Base-by-base conservation (phyloP, 2,329 filamentous ascomycete genomes). In the Pseudocercospora fuligena region DNA sequence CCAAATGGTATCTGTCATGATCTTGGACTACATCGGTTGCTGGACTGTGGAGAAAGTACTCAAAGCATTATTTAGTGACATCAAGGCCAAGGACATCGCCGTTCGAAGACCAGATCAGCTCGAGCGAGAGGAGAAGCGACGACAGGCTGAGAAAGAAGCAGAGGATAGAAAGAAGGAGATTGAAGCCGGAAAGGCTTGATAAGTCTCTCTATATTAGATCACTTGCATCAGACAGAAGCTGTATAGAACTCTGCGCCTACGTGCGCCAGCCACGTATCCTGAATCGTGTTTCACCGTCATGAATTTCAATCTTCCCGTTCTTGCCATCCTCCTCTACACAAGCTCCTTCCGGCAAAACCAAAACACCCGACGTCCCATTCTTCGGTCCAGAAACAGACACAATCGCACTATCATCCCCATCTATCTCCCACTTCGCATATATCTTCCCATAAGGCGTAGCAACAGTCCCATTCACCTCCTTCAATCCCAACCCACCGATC, bases 71-170 rank as follows among this genome's bases (percentile, higher is more conserved):
- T 99, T 98, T 80, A 94, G 91, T 71, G 95, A 99, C 80, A 97
- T 92, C 82, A 89, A 89, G 71, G 93, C 95, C 1, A 94, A 97
- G 78, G 95, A 98, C 77, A 98, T 99, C 76, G 94, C 95, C 1
- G 84, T 91, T 61, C 87, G 95, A 69, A 85, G 95, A 65, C 89
- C 91, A 3, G 95, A 99, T 77, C 95, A 99, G 85, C 82, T 97
- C 11, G 87, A 89, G 77, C 84, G 89, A 51, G 94, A 98, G 82
- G 83, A 86, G 64, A 84, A 85, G 70, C 86, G 94, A 72, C 91
- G 90, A 78, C 84, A 84, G 65, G 80, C 81, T 64, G 80, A 83
- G 71, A 70, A 78, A 62, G 79, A 80, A 66, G 78, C 76, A 66
- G 76, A 79, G 54, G 73, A 78, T 72, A 76, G 77, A 69, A 79